phyloP scores from a whole-genome alignment of 2,329 filamentous ascomycete genomes.

The Verticillium tricorpus region DNA sequence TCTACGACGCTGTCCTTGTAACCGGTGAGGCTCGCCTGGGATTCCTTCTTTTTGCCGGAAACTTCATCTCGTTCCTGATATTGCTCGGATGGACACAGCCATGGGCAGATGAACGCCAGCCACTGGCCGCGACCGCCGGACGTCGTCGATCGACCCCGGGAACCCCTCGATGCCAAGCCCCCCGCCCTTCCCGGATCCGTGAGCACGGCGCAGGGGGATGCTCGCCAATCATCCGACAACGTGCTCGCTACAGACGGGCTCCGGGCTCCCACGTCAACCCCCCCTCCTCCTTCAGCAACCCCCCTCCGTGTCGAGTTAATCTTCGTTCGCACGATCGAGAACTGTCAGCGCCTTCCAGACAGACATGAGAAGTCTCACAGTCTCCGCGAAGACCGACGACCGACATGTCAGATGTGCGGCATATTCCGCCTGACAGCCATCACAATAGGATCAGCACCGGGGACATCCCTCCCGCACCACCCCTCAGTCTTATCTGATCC shows the following conservation, averaged over 20 bases:
- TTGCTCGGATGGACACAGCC: background rate
- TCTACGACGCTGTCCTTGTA: background rate
- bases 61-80: background rate
- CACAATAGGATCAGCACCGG: background rate
- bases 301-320: background rate
- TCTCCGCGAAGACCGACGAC: too few relatives aligned
- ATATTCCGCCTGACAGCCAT: background rate
- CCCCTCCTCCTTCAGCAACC: background rate
- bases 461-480: background rate
- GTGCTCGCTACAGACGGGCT: conserved; percentile 4
- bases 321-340: background rate
- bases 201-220: conserved; percentile 1
- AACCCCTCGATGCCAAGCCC: conserved; percentile 5
- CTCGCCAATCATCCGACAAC: conserved; percentile 15
- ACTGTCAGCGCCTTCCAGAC: background rate
- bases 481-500: background rate
- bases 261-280: background rate
- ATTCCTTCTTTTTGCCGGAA: background rate
- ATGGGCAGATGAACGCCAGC: conserved; percentile 1
- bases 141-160: background rate
- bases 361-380: too few relatives aligned
- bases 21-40: background rate
- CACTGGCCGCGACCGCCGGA: conserved; percentile 1
- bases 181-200: background rate
- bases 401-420: too few relatives aligned